These are phyloP conservation scores for Ambrosia trifida DNA, from an alignment of 129 eudicot genomes.

Conservation along the genomic window DNA sequence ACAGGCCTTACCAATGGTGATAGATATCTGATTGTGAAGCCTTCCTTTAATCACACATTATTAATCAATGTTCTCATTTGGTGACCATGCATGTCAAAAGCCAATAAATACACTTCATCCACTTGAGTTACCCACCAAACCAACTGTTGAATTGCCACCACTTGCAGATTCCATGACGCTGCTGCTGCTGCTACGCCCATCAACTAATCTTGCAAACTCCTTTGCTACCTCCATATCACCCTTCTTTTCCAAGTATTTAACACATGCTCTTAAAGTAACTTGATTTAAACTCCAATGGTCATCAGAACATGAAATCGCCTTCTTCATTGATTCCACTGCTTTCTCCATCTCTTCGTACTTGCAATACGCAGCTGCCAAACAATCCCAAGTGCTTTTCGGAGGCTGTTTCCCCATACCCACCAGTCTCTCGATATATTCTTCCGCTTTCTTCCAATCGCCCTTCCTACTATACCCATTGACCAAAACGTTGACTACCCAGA, in stretches of 20 bases:
- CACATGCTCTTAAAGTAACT: constrained; percentile 30
- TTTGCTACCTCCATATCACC: constrained; percentile 28
- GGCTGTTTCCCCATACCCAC: constrained; percentile 37
- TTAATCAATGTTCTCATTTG: too few relatives aligned
- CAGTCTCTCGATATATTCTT: constrained; percentile 28
- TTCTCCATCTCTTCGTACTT: constrained; percentile 35
- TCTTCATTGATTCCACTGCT: constrained; percentile 39
- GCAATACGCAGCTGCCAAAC: constrained; percentile 27
- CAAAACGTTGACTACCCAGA: constrained; percentile 37
- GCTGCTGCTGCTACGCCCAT: background rate
- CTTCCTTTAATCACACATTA: too few relatives aligned
- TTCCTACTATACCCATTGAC: constrained; percentile 39
- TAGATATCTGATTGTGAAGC: too few relatives aligned
- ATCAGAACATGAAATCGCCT: constrained; percentile 17
- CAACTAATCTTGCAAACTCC: constrained; percentile 17
- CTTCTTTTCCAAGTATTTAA: constrained; percentile 31
- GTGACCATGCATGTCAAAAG: background rate
- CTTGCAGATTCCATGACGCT: background rate
- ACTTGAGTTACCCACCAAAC: background rate
- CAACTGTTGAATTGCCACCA: background rate
- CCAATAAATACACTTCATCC: background rate
- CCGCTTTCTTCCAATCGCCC: constrained; percentile 43
- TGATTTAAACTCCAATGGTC: constrained; percentile 15
- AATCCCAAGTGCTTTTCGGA: constrained; percentile 39
- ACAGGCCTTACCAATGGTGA: too few relatives aligned